Conservation (phyloP, 768 basidiomycete species). For the Royoungia palumana region DNA sequence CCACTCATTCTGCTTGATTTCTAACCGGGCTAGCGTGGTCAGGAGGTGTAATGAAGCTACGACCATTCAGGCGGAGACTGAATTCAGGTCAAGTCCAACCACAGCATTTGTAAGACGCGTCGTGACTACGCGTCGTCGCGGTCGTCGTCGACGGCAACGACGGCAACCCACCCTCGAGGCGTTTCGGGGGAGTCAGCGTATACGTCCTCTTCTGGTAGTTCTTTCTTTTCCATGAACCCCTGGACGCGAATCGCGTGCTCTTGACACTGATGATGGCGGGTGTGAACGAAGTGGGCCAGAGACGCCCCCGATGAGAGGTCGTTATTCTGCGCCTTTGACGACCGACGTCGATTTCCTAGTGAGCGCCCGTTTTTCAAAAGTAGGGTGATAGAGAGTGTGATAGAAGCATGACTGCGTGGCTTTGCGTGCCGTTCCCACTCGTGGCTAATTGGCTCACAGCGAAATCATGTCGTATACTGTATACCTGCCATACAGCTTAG, state of each 20-base stretch:
- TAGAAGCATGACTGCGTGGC: constrained; percentile 12
- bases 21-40: constrained; percentile 11
- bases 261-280: background rate
- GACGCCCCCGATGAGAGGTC: background rate
- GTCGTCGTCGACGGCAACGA: constrained; percentile 8
- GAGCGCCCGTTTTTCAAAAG: background rate
- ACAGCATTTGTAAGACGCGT: constrained; percentile 7
- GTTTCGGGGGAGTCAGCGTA: background rate
- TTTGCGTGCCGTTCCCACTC: constrained; percentile 18
- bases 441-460: constrained; percentile 13
- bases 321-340: background rate
- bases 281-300: background rate
- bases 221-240: background rate
- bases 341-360: background rate
- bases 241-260: background rate
- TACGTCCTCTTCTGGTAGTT: background rate
- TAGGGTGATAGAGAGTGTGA: constrained; percentile 13
- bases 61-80: constrained; percentile 17
- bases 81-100: background rate
- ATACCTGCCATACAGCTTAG: constrained; percentile 16
- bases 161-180: background rate
- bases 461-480: constrained; percentile 9
- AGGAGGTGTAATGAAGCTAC: background rate
- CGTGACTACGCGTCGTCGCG: constrained; percentile 6
- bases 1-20: constrained; percentile 5